Conservation (phyloP, 1,284 basidiomycete genomes). For the Microbotryum lychnidis-dioicae region DNA sequence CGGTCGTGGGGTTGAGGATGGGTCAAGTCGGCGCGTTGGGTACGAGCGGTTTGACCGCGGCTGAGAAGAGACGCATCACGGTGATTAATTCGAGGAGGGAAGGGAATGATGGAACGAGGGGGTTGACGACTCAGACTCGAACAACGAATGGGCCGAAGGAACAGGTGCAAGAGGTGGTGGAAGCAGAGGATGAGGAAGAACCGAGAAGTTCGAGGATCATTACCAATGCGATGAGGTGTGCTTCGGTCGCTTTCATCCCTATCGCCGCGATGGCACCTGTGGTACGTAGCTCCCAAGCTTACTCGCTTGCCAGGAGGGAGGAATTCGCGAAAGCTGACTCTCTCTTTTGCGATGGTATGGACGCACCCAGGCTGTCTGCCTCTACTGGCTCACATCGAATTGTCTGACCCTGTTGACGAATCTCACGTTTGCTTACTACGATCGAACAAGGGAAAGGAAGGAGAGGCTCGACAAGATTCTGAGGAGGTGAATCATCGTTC, state of each 20-base stretch:
- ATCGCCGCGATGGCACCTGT: slow-evolving; percentile 69
- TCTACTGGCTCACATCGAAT: slow-evolving; percentile 80
- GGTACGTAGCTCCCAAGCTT: slow-evolving; percentile 46
- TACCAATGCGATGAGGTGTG: slow-evolving; percentile 53
- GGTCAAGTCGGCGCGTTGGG: background rate
- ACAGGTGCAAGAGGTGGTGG: too few relatives aligned
- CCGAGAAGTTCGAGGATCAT: slow-evolving; percentile 45
- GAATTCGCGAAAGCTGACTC: too few relatives aligned
- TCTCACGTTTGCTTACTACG: slow-evolving; percentile 54
- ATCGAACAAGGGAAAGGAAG: slow-evolving; percentile 12
- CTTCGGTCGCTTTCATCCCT: slow-evolving; percentile 63
- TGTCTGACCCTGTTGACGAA: slow-evolving; percentile 69
- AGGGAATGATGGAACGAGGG: background rate
- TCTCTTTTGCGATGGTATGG: too few relatives aligned
- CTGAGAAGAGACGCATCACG: slow-evolving; percentile 18
- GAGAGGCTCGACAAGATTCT: slow-evolving; percentile 12
- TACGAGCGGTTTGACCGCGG: slow-evolving; percentile 3
- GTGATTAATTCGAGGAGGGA: slow-evolving; percentile 1
- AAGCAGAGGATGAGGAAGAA: background rate
- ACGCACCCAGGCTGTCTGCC: slow-evolving; percentile 53
- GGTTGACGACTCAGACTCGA: background rate
- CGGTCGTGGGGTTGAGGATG: too few relatives aligned
- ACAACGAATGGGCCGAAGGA: too few relatives aligned
- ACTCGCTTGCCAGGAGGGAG: background rate
- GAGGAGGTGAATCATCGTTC: background rate